A percentile compares a stretch with the other conserved stretches of the same genome.
phyloP scores from a whole-genome alignment of 768 basidiomycete genomes.

The Naematelia encephala region DNA sequence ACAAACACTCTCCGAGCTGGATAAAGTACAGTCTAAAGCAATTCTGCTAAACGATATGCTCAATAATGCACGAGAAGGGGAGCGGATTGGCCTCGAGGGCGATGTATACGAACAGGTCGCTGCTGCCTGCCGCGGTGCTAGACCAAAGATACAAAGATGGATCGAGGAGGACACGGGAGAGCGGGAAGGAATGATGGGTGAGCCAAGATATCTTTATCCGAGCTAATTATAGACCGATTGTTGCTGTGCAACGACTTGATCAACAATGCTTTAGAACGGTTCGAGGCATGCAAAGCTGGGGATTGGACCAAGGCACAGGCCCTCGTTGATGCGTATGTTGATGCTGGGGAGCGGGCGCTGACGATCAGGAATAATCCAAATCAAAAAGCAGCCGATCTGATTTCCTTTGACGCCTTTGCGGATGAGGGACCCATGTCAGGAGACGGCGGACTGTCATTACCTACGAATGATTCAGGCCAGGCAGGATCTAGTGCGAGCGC shows the following conservation, averaged over 20 bases:
- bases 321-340: conserved; percentile 51
- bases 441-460: conserved; percentile 39
- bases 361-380: conserved; percentile 43
- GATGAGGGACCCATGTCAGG: conserved; percentile 39
- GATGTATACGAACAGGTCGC: conserved; percentile 98
- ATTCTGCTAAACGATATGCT: conserved; percentile 95
- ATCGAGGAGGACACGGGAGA: conserved; percentile 64
- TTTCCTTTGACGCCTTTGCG: conserved; percentile 52
- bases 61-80: conserved; percentile 81
- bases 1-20: conserved; percentile 83
- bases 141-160: conserved; percentile 97
- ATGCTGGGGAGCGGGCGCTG: not conserved
- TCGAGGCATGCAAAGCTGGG: conserved; percentile 88
- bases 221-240: conserved; percentile 67
- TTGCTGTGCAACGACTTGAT: conserved; percentile 97
- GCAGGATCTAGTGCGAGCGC: conserved; percentile 9
- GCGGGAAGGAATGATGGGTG: conserved; percentile 77
- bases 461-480: conserved; percentile 14
- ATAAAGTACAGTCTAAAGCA: conserved; percentile 91
- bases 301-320: conserved; percentile 62
- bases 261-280: conserved; percentile 83
- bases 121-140: conserved; percentile 68
- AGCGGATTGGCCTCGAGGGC: conserved; percentile 71
- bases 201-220: conserved; percentile 26
- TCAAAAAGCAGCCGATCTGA: conserved; percentile 49